These are phyloP conservation scores for Pseudocercospora eumusae DNA, from an alignment of 2,329 filamentous ascomycete species.

Conservation along the genomic window DNA sequence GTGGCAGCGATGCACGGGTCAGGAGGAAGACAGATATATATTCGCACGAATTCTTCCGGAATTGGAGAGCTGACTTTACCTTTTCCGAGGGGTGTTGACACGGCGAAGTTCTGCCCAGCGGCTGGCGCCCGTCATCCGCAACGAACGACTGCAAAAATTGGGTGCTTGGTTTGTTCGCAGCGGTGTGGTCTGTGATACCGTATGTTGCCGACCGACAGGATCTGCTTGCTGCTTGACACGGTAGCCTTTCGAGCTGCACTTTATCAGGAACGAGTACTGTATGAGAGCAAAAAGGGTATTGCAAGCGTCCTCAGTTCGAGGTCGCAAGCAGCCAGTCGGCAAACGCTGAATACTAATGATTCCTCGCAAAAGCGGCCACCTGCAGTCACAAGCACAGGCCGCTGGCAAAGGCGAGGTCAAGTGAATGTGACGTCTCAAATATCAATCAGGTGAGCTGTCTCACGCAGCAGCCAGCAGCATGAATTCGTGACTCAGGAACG, in stretches of 20 bases:
- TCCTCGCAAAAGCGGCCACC: background rate
- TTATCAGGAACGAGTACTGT: too few species aligned
- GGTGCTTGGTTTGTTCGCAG: background rate
- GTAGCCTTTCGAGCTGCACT: conserved; percentile 2
- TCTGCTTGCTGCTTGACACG: background rate
- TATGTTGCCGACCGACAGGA: background rate
- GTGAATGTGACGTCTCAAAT: conserved; percentile 3
- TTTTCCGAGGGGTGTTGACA: background rate
- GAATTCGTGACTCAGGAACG: background rate
- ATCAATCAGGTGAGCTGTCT: conserved; percentile 9
- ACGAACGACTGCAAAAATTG: conserved; percentile 2
- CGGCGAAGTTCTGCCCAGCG: conserved; percentile 1
- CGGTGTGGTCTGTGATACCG: background rate
- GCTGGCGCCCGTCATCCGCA: background rate
- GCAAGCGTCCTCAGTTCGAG: background rate
- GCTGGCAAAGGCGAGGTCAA: background rate
- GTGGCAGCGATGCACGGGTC: conserved; percentile 5
- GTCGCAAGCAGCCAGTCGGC: conserved; percentile 2
- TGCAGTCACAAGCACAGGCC: conserved; percentile 7
- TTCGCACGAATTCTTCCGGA: too few species aligned
- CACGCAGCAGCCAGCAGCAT: background rate
- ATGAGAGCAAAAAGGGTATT: background rate
- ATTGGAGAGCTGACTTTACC: conserved; percentile 8
- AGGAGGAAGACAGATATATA: background rate
- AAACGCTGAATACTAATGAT: conserved; percentile 7